phyloP scores from a whole-genome alignment of 805 yeast genomes.

The Starmerella sirachaensis region DNA sequence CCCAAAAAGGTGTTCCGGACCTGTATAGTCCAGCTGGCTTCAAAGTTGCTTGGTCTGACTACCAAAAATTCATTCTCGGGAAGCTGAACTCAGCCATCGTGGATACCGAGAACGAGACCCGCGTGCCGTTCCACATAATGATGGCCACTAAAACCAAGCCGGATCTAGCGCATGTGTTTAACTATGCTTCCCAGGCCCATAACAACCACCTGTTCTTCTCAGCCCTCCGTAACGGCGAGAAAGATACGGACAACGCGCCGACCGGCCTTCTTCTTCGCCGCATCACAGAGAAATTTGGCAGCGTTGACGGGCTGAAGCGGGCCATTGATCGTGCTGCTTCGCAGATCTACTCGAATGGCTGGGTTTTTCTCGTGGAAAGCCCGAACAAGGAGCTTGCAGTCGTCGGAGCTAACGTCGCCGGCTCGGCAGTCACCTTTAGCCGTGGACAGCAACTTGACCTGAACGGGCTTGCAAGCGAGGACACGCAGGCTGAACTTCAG shows the following conservation, averaged over 20 bases:
- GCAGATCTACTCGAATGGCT: slow-evolving; percentile 77
- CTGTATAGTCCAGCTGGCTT: slow-evolving; percentile 56
- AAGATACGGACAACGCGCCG: slow-evolving; percentile 20
- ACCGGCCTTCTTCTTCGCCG: slow-evolving; percentile 28
- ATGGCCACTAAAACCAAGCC: slow-evolving; percentile 53
- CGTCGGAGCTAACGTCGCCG: slow-evolving; percentile 78
- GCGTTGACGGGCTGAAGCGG: slow-evolving; percentile 61
- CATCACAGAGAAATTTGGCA: slow-evolving; percentile 57
- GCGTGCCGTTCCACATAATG: slow-evolving; percentile 57
- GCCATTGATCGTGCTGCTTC: slow-evolving; percentile 56
- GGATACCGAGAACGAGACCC: slow-evolving; percentile 70
- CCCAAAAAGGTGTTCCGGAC: slow-evolving; percentile 46
- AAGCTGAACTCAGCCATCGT: slow-evolving; percentile 51
- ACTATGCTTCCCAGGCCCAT: slow-evolving; percentile 80
- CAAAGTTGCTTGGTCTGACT: slow-evolving; percentile 65
- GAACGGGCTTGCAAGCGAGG: slow-evolving; percentile 53
- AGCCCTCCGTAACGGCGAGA: slow-evolving; percentile 35
- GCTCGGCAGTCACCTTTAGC: slow-evolving; percentile 57
- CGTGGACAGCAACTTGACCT: slow-evolving; percentile 60
- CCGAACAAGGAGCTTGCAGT: slow-evolving; percentile 41
- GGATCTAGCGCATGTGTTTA: slow-evolving; percentile 59
- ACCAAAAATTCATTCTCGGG: slow-evolving; percentile 48
- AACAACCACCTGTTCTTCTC: slow-evolving; percentile 77
- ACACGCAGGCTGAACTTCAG: slow-evolving; percentile 38
- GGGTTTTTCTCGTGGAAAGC: slow-evolving; percentile 74